Percentiles rank a stretch among this genome's conserved stretches.
Conservation (phyloP, 352 stramenopile species). For the Phytophthora macrochlamydospora region DNA sequence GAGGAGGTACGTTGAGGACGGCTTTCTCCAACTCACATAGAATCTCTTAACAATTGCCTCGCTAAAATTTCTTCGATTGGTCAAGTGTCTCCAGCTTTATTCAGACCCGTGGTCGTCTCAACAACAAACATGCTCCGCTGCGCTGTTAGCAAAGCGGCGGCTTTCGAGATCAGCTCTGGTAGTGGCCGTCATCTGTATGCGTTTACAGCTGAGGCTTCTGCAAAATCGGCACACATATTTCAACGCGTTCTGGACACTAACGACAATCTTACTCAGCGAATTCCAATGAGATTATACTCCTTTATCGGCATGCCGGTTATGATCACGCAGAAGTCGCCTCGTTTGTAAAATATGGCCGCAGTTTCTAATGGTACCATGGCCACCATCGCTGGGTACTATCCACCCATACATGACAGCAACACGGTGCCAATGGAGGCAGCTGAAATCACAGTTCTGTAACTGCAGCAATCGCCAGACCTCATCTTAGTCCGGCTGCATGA, state of each 20-base stretch:
- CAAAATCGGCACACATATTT: background rate
- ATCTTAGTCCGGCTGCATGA: background rate
- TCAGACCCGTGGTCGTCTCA: conserved; percentile 1
- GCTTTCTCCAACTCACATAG: background rate
- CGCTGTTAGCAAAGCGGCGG: conserved; percentile 5
- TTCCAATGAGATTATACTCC: conserved; percentile 4
- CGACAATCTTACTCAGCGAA: conserved; percentile 2
- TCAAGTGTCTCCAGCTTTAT: conserved; percentile 7
- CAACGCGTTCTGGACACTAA: background rate
- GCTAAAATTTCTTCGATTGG: conserved; percentile 8
- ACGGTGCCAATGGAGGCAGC: background rate
- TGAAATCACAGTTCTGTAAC: background rate
- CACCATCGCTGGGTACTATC: background rate
- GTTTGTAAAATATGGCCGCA: background rate
- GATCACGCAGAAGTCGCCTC: background rate
- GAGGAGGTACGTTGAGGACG: background rate
- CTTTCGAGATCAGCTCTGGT: background rate
- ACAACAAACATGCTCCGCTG: background rate
- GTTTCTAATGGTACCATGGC: conserved; percentile 9
- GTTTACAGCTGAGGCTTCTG: background rate
- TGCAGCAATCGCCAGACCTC: background rate
- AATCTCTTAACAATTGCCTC: conserved; percentile 11
- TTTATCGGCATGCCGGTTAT: conserved; percentile 14
- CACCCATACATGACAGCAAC: background rate
- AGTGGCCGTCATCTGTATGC: background rate